phyloP scores from a whole-genome alignment of 768 basidiomycete genomes.

The Kwoniella sp. region DNA sequence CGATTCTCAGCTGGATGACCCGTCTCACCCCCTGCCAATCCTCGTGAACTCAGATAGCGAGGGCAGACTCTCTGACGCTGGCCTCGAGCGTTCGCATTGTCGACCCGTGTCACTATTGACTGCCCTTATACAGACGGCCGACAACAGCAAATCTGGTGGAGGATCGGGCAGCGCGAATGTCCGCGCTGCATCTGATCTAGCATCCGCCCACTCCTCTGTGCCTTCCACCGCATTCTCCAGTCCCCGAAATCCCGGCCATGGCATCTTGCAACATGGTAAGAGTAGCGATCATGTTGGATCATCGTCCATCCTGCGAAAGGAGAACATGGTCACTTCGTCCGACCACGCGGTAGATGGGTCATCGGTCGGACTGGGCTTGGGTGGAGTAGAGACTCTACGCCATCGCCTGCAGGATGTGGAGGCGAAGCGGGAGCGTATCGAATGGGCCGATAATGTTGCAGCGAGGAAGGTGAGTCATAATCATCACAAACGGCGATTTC shows the following conservation, averaged over 20 bases:
- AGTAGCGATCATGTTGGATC: conserved; percentile 4
- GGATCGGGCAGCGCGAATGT: neutral
- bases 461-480: conserved; percentile 16
- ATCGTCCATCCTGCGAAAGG: conserved; percentile 32
- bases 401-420: conserved; percentile 33
- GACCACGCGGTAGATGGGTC: conserved; percentile 11
- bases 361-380: conserved; percentile 18
- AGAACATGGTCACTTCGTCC: conserved; percentile 20
- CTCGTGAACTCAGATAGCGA: conserved; percentile 10
- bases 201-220: conserved; percentile 26
- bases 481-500: too few species aligned
- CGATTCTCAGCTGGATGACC: conserved; percentile 2
- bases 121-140: conserved; percentile 15
- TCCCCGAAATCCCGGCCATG: conserved; percentile 22
- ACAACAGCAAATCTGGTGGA: neutral
- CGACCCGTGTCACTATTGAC: conserved; percentile 20
- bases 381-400: conserved; percentile 9
- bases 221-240: conserved; percentile 40
- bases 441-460: conserved; percentile 32
- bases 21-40: neutral
- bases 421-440: conserved; percentile 34
- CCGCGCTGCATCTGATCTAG: neutral
- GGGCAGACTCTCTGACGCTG: neutral
- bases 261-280: conserved; percentile 20
- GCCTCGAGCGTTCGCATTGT: neutral